phyloP scores from a whole-genome alignment of 2,329 filamentous ascomycete genomes.

The Grosmannia serpens region DNA sequence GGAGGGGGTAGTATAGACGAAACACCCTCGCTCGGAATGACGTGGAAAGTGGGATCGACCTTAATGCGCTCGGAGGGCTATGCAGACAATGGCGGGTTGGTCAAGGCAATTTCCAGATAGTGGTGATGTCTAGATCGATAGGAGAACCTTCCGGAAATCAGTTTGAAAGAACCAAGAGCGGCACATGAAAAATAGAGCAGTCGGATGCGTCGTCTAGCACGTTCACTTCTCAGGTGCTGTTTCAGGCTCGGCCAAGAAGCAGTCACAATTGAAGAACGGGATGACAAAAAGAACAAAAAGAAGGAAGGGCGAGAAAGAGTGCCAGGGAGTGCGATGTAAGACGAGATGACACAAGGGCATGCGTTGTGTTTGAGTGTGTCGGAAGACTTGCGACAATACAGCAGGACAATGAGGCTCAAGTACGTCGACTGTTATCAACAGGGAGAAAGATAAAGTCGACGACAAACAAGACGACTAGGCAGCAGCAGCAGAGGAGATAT shows the following conservation, averaged over 20 bases:
- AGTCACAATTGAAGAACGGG: neutral
- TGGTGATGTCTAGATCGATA: neutral
- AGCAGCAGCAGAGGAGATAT: neutral
- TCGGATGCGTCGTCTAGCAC: neutral
- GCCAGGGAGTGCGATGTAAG: neutral
- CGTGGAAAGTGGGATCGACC: conserved; percentile 13
- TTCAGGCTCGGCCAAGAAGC: conserved; percentile 1
- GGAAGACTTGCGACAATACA: neutral
- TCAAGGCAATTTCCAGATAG: neutral
- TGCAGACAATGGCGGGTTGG: neutral
- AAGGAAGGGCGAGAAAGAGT: neutral
- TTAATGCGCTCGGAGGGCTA: conserved; percentile 13
- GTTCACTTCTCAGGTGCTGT: neutral
- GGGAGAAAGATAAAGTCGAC: neutral
- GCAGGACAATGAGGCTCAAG: neutral
- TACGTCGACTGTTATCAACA: neutral
- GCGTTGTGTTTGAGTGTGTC: neutral
- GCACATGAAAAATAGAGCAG: neutral
- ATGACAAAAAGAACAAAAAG: neutral
- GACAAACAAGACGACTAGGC: neutral
- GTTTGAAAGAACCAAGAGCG: conserved; percentile 3
- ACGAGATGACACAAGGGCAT: neutral
- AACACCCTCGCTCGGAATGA: conserved; percentile 6
- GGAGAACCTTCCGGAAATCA: conserved; percentile 5
- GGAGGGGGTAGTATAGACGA: conserved; percentile 4